Percentiles rank a stretch among this genome's conserved stretches.
Evolutionary conservation across 2,329 filamentous ascomycete genomes (phyloP).

Genomic region (Sporothrix pseudoabietina): DNA sequence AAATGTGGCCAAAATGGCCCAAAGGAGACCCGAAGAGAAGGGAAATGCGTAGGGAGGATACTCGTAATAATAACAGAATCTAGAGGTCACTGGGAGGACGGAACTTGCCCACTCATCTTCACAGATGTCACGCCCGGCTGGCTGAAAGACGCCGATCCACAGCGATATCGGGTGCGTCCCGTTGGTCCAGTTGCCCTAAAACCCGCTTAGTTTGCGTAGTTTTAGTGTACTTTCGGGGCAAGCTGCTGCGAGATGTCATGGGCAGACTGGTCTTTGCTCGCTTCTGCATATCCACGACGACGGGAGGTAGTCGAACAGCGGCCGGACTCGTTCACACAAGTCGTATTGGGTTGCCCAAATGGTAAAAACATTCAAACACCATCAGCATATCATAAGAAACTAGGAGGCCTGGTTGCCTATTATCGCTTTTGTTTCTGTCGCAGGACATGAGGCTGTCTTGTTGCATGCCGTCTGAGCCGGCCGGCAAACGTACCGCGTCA

Average conservation of each 20-base stretch:
- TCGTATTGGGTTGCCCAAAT: not conserved
- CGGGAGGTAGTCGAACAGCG: not conserved
- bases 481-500: not conserved
- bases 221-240: not conserved
- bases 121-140: no score
- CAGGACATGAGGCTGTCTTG: not conserved
- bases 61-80: conserved; percentile 1
- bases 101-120: not conserved
- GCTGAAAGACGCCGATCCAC: conserved; percentile 2
- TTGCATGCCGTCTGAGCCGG: not conserved
- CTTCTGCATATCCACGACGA: not conserved
- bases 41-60: not conserved
- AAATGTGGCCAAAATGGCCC: not conserved
- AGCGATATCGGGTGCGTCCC: conserved; percentile 14
- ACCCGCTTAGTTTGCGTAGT: not conserved
- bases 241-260: not conserved
- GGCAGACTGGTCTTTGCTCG: not conserved
- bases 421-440: not conserved
- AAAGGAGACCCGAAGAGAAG: not conserved
- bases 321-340: not conserved
- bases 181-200: not conserved
- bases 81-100: not conserved
- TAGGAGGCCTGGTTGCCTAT: not conserved
- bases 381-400: not conserved
- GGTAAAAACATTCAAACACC: not conserved